Evolutionary conservation across 2,329 filamentous ascomycete species (phyloP), one percentile per base, ranked within the genome.

Genomic region (Claviceps purpurea): DNA sequence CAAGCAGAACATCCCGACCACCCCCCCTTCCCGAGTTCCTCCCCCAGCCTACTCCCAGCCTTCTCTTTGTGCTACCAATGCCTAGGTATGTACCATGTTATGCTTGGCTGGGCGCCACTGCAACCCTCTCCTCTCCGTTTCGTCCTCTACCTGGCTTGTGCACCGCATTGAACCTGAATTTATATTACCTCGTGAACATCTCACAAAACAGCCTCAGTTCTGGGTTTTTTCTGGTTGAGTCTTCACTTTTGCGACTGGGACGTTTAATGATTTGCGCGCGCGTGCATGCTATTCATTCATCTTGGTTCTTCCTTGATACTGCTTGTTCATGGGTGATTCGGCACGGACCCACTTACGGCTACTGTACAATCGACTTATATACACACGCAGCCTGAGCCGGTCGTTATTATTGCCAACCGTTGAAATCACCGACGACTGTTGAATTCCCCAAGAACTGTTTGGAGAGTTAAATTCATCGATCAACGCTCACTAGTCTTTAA

Each of bases 301-400:
- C 48, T 39, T 34, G 38, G 10, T 11, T 13, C 20, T 16, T 6
- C 42, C 45, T 46, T 46, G 6, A 44, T 18, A 41, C 26, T 24
- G 22, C 16, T 47, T 47, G 16, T 40, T 42, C 47, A 47, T 38
- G 41, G 38, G 13, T 26, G 42, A 34, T 38, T n/a, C 34, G 24
- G 42, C 42, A 46, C 26, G 38, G 47, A 52, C 47, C 52, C 52
- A 53, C 52, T 41, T 41, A 44, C 44, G 50, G 52, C 52, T 44
- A 45, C 4, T 22, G 22, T 22, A 22, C 52, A 46, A 8, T 53
- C 43, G 45, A 53, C 49, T 48, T 53, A 40, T 38, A 53, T 30
- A 30, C 8, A 2, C 11, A 34, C 30, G 11, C 30, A 34, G 30
- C 30, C 30, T 34, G 30, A 34, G 30, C 30, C 30, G 10, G 10